Percentiles rank a stretch among this genome's conserved stretches.
Evolutionary conservation across 768 basidiomycete species (phyloP).

Genomic region (Mycena floridula): DNA sequence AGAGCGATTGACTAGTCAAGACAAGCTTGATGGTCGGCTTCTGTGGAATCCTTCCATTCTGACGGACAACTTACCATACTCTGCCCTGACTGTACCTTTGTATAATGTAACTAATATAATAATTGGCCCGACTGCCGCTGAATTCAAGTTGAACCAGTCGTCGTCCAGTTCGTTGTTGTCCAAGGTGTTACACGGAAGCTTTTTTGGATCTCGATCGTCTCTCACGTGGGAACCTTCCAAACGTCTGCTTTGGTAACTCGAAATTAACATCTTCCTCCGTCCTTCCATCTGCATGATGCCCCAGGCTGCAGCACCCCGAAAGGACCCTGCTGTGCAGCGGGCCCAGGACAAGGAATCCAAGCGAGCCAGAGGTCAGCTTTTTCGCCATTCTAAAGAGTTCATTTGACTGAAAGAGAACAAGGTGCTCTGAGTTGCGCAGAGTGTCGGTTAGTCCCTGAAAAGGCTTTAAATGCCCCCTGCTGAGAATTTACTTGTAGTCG

Average conservation of each 20-base stretch:
- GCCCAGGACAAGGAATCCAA: constrained; percentile 64
- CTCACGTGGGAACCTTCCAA: too few species aligned
- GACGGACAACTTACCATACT: too few species aligned
- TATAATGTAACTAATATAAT: too few species aligned
- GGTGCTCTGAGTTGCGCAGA: constrained; percentile 57
- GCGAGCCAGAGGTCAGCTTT: constrained; percentile 43
- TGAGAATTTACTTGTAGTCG: constrained; percentile 22
- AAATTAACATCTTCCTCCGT: background rate
- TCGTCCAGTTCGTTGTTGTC: too few species aligned
- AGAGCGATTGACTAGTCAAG: constrained; percentile 39
- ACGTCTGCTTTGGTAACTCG: background rate
- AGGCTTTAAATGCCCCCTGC: background rate
- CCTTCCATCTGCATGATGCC: constrained; percentile 32
- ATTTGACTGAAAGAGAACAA: constrained; percentile 9
- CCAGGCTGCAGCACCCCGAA: constrained; percentile 41
- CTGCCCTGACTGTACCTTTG: too few species aligned
- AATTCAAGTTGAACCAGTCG: too few species aligned
- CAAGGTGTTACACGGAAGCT: too few species aligned
- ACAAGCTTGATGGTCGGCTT: too few species aligned
- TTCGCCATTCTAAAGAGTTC: background rate
- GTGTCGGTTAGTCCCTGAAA: constrained; percentile 34
- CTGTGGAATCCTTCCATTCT: too few species aligned
- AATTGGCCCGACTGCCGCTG: too few species aligned
- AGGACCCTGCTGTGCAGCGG: constrained; percentile 38
- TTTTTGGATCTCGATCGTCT: too few species aligned